Evolutionary conservation across 345 rosid species (phyloP), one percentile per base, ranked within the genome.

Genomic region (Noccaea bulbosa): DNA sequence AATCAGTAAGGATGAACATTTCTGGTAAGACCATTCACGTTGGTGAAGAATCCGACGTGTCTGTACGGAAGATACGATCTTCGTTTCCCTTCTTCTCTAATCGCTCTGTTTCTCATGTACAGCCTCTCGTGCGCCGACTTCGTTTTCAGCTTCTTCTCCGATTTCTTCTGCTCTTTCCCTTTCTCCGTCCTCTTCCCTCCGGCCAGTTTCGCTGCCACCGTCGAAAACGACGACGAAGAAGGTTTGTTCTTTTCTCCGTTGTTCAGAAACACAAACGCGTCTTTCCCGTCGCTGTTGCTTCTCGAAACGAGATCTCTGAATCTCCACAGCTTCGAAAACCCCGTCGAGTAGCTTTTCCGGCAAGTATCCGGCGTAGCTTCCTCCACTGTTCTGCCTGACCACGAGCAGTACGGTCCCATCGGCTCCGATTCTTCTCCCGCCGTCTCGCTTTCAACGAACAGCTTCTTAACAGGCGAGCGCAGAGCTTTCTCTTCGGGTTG

Each of bases 251-350:
- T 62, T 6, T 63, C 43, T 7, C 34, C 34, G 53, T 62, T 54
- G n/a, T 81, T 52, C 43, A 87, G 27, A 20, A 77, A 77, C 72
- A 85, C 80, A 6, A 85, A 82, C 34, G 67, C 78, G 14, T 81
- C 87, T 54, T 83, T 82, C 0, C 89, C 87, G 11, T 86, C 89
- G 10, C 87, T 84, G 17, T 73, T 81, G 20, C 87, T 84, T 66
- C 90, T 71, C 39, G 55, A 40, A 1, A 89, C 80, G 6, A 92
- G 53, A 41, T 87, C 86, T 40, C 77, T 72, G 8, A 92, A 51
- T 68, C 79, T 86, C 96, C 98, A 85, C 32, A 88, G 83, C 78
- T 82, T 86, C 0, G 93, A 84, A 2, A 81, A 78, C 0, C 89
- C 88, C 0, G 91, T 82, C 0, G 96, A 86, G 8, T 78, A 60